Evolutionary conservation across 306 rosid genomes (phyloP), one percentile per base, ranked within the genome.

Genomic region (Cucurbita argyrosperma): DNA sequence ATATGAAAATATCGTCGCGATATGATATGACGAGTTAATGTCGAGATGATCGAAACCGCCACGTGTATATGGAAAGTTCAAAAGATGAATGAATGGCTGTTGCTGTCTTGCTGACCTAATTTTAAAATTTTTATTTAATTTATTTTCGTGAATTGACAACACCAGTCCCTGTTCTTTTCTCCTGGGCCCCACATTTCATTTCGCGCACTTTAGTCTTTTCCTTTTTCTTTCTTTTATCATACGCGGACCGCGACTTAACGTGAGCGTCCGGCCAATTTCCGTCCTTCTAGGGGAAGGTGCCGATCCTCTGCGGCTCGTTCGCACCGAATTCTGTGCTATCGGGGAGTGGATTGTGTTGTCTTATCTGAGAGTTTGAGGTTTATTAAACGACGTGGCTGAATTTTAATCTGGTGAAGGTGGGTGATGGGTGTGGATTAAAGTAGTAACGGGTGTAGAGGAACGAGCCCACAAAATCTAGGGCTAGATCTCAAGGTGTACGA

Each of bases 401-500:
- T 46, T 3, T 50, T 18, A 13, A 5, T 3, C 23, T 23, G 39
- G 30, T 12, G 16, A 10, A 10, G 37, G 0, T 21, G 7, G 0
- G 6, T 43, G 14, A 46, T 46, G 16, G 52, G 16, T 4, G 5
- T 1, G 50, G 50, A 10, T 39, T 63, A 51, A 13, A 21, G 40
- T 47, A 11, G 53, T 10, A 40, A 42, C 52, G 54, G 40, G 73
- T 16, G 79, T 43, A 76, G 7, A 19, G 52, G 37, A 75, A 26
- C 0, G 2, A 10, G 35, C 42, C 30, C 70, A 35, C 39, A 13
- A 75, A 76, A 82, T 82, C 85, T 79, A 75, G 38, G 76, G 75
- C 19, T 78, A 63, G 82, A 82, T 82, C 74, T 71, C 12, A 18
- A 71, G 71, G 52, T 40, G 83, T 76, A 75, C 76, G 46, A 14